A percentile compares a stretch with the other conserved stretches of the same genome.
phyloP scores from a whole-genome alignment of 768 basidiomycete species.

The Termitomyces sp. region DNA sequence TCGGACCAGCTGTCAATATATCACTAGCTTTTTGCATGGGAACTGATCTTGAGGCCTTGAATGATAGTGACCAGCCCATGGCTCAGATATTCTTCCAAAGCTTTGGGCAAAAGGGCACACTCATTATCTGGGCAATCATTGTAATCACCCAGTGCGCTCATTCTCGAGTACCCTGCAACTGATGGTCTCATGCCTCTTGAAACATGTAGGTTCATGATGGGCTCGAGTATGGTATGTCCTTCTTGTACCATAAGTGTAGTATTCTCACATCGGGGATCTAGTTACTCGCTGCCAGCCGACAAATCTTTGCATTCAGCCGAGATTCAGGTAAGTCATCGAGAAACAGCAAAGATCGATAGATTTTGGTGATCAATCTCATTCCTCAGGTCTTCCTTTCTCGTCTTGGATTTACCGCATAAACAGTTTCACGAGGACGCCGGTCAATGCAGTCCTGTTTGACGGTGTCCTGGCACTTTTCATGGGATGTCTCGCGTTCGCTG shows the following conservation, averaged over 20 bases:
- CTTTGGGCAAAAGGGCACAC: slow-evolving; percentile 35
- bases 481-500: slow-evolving; percentile 60
- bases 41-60: slow-evolving; percentile 38
- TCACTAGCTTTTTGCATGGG: slow-evolving; percentile 66
- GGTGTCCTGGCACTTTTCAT: slow-evolving; percentile 44
- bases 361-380: not conserved
- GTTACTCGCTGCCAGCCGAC: slow-evolving; percentile 38
- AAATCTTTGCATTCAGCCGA: slow-evolving; percentile 69
- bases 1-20: slow-evolving; percentile 60
- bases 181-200: not conserved
- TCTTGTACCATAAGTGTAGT: not conserved
- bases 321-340: slow-evolving; percentile 41
- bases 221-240: slow-evolving; percentile 44
- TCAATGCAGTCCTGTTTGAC: slow-evolving; percentile 53
- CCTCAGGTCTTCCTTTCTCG: slow-evolving; percentile 59
- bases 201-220: slow-evolving; percentile 47
- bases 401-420: slow-evolving; percentile 58
- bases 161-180: not conserved
- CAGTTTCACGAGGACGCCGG: slow-evolving; percentile 45
- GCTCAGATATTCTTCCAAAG: slow-evolving; percentile 54
- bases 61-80: slow-evolving; percentile 53
- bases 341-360: too few species aligned
- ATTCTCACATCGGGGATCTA: not conserved
- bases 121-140: slow-evolving; percentile 36
- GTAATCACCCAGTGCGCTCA: slow-evolving; percentile 34